Evolutionary conservation across 75 land plant species (phyloP), one percentile per base, ranked within the genome.

Genomic region (Cupressus sempervirens): DNA sequence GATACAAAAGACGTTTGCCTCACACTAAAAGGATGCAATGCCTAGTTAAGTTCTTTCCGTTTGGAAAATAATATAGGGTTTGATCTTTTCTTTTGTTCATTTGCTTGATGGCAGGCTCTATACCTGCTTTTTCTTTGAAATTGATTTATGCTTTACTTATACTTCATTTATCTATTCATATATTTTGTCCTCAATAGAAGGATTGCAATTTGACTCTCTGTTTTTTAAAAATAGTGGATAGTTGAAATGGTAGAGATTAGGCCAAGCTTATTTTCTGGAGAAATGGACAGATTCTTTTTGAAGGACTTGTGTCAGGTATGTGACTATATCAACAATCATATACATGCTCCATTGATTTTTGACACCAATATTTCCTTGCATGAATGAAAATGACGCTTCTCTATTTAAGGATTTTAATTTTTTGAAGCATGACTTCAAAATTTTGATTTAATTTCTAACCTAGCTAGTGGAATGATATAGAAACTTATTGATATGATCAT

Each of bases 191-290:
- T 70, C 35, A 10, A 32, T 70, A 70, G 32, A 70, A 29, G 35
- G 32, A 70, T 70, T 70, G 74, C 32, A 29, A 70, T 70, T 12
- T 70, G 74, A 70, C 30, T 70, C 73, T 18, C 8, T 6, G 29
- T 45, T 45, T 76, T 73, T 50, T n/a, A 50, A 48, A 3, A 86
- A 7, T 85, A 94, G 96, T 93, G 91, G 91, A 79, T 86, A 83
- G 96, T 93, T 29, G 41, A 85, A 68, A 87, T 91, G 34, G 85
- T 94, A 15, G 94, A 94, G 87, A 93, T 93, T 77, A 90, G 92
- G 87, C 94, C 93, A 76, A 93, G 86, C 80, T 85, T 94, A 73
- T 90, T 94, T n/a, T 93, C 94, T 83, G 94, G 96, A 34, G 93
- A 93, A 48, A 80, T 82, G 26, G 96, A 94, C 82, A 85, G 88